phyloP scores from a whole-genome alignment of 192 early-diverging fungal genomes.

The Podila epicladia region DNA sequence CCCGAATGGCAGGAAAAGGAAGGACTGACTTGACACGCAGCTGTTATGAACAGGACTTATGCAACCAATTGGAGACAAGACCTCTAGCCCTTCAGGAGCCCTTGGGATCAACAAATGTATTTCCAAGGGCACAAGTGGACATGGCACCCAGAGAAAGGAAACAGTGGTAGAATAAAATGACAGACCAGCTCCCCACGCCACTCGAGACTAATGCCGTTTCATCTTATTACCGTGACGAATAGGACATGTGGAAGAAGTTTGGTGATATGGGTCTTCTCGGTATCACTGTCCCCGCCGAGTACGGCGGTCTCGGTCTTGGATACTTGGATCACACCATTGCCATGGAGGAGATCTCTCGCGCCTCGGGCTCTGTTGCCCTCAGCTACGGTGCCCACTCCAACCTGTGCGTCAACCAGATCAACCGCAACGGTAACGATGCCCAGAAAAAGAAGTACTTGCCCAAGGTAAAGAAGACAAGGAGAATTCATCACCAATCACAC shows the following conservation, averaged over 20 bases:
- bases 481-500: no score
- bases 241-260: slow-evolving; percentile 97
- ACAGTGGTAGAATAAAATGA: no score
- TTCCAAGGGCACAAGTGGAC: no score
- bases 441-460: slow-evolving; percentile 95
- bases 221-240: neutral
- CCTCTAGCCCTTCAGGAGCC: no score
- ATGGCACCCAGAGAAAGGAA: no score
- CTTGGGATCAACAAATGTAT: no score
- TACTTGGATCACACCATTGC: slow-evolving; percentile 91
- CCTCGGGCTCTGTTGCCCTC: slow-evolving; percentile 89
- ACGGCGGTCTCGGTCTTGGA: slow-evolving; percentile 90
- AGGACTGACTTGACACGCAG: no score
- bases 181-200: no score
- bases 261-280: slow-evolving; percentile 96
- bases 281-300: slow-evolving; percentile 86
- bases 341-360: slow-evolving; percentile 94
- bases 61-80: no score
- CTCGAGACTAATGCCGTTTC: no score
- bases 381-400: slow-evolving; percentile 98
- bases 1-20: no score
- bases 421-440: slow-evolving; percentile 84
- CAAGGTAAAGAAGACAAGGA: slow-evolving; percentile 50
- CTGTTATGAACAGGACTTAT: no score
- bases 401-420: slow-evolving; percentile 96